Conservation (phyloP, 306 rosid species). For the Vachellia pachyceras region DNA sequence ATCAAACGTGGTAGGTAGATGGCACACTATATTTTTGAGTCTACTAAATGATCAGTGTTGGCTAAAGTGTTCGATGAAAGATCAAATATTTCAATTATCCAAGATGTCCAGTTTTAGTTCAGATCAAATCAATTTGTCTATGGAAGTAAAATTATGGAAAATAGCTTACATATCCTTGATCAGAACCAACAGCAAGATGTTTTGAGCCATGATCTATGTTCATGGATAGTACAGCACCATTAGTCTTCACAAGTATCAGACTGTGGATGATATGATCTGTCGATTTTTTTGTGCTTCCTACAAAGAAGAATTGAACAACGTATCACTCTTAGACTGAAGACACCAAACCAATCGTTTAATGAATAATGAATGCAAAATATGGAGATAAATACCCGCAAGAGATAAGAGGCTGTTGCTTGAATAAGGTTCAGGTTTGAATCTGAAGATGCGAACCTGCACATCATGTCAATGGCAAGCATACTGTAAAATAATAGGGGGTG, state of each 20-base stretch:
- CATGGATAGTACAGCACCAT: constrained; percentile 67
- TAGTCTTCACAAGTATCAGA: constrained; percentile 66
- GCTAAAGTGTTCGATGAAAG: constrained; percentile 2
- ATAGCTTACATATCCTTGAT: constrained; percentile 80
- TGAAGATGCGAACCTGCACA: constrained; percentile 75
- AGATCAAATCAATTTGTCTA: neutral
- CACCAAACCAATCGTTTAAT: neutral
- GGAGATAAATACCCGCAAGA: constrained; percentile 62
- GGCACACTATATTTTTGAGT: neutral
- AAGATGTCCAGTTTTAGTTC: constrained; percentile 19
- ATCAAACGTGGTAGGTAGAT: constrained; percentile 5
- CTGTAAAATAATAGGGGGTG: constrained; percentile 19
- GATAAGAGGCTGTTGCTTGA: constrained; percentile 65
- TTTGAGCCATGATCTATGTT: constrained; percentile 55
- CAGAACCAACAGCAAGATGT: constrained; percentile 91
- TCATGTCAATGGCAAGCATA: constrained; percentile 18
- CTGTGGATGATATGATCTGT: constrained; percentile 66
- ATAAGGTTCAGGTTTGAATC: constrained; percentile 84
- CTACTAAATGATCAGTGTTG: constrained; percentile 10
- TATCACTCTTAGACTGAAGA: constrained; percentile 13
- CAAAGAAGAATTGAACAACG: constrained; percentile 33
- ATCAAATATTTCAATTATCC: neutral
- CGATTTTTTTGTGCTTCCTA: constrained; percentile 84
- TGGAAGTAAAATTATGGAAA: constrained; percentile 28
- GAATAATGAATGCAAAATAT: constrained; percentile 14